These are phyloP conservation scores for Fusarium burgessii DNA, from an alignment of 2,329 filamentous ascomycete genomes.

Conservation along the genomic window DNA sequence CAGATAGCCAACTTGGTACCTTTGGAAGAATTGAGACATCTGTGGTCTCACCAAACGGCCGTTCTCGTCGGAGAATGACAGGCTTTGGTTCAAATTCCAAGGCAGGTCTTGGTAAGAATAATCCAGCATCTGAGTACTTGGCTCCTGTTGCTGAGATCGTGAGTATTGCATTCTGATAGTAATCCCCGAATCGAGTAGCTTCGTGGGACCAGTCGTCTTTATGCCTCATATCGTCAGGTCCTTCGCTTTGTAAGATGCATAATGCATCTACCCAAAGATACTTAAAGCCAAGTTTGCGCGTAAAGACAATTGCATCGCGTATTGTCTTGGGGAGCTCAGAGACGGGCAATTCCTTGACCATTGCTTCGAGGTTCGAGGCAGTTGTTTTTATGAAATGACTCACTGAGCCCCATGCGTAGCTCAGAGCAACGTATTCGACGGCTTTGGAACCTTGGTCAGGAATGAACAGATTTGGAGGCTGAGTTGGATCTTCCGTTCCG, in stretches of 20 bases:
- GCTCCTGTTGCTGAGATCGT: background rate
- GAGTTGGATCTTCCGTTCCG: background rate
- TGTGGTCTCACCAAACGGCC: accelerated
- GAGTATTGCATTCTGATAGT: background rate
- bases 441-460: background rate
- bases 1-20: background rate
- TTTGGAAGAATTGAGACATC: background rate
- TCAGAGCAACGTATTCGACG: background rate
- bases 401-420: background rate
- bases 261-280: background rate
- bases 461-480: background rate
- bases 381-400: background rate
- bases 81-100: background rate
- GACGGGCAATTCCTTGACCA: background rate
- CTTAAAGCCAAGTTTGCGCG: background rate
- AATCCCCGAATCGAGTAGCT: background rate
- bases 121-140: background rate
- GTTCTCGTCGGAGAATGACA: background rate
- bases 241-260: background rate
- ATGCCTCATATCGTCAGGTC: background rate
- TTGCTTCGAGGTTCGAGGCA: background rate
- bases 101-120: background rate
- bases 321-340: background rate
- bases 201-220: background rate
- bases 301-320: background rate